Conservation (phyloP, 1,284 basidiomycete species). For the Microbotryum saponariae region DNA sequence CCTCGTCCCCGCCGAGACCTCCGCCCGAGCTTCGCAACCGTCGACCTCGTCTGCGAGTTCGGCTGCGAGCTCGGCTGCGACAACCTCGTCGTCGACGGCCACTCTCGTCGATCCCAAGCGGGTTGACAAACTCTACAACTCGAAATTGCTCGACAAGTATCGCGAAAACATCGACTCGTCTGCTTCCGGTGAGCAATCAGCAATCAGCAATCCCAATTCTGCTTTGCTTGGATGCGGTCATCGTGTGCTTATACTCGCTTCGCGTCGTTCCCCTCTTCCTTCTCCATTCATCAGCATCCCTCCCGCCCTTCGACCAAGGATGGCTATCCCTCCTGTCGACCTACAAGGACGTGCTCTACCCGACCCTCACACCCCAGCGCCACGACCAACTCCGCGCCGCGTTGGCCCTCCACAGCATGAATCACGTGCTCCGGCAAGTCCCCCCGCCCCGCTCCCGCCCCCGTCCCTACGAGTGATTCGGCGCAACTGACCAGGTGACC, state of each 20-base stretch:
- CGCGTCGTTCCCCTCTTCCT: no score
- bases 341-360: slow-evolving; percentile 66
- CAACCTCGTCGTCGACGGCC: background rate
- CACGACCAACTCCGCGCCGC: slow-evolving; percentile 54
- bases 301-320: background rate
- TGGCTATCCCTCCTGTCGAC: slow-evolving; percentile 49
- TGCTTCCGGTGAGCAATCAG: background rate
- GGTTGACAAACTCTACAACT: slow-evolving; percentile 16
- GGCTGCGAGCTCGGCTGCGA: no score
- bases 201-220: no score
- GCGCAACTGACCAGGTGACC: slow-evolving; percentile 1
- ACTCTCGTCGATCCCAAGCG: background rate
- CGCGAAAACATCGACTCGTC: slow-evolving; percentile 38
- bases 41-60: no score
- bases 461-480: background rate
- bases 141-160: slow-evolving; percentile 31
- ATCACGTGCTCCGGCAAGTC: slow-evolving; percentile 74
- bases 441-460: no score
- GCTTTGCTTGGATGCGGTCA: no score
- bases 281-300: background rate
- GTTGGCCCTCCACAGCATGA: slow-evolving; percentile 65
- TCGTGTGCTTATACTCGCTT: no score
- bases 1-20: background rate
- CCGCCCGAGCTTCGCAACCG: no score
- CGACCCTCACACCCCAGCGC: slow-evolving; percentile 48